Percentiles rank a stretch among this genome's conserved stretches.
Evolutionary conservation across 129 eudicot genomes (phyloP).

Genomic region (Deinandra increscens): DNA sequence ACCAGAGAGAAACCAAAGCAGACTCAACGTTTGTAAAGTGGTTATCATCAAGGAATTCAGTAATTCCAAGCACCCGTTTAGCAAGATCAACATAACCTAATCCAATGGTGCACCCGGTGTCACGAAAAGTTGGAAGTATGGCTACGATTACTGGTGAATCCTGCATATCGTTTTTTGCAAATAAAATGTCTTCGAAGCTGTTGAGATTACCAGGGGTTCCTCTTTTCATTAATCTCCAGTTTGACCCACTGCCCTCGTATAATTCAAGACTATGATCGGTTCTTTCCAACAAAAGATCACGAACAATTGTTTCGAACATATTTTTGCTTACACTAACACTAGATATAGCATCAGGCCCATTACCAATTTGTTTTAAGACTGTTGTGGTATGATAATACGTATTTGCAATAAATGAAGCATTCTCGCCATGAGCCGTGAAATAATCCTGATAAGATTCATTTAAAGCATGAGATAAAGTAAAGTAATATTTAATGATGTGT

Average conservation of each 20-base stretch:
- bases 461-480: neutral
- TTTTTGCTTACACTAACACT: slow-evolving; percentile 82
- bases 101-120: slow-evolving; percentile 74
- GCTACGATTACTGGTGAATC: slow-evolving; percentile 82
- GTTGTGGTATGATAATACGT: slow-evolving; percentile 90
- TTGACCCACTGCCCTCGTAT: slow-evolving; percentile 90
- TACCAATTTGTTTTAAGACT: slow-evolving; percentile 80
- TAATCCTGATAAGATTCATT: slow-evolving; percentile 57
- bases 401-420: slow-evolving; percentile 83
- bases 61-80: slow-evolving; percentile 75
- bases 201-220: slow-evolving; percentile 96
- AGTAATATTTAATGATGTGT: neutral
- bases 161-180: slow-evolving; percentile 96
- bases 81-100: slow-evolving; percentile 67
- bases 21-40: slow-evolving; percentile 89
- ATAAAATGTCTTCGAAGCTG: slow-evolving; percentile 83
- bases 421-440: slow-evolving; percentile 85
- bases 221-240: slow-evolving; percentile 74
- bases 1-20: slow-evolving; percentile 86
- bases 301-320: slow-evolving; percentile 86
- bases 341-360: slow-evolving; percentile 69
- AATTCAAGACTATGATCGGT: slow-evolving; percentile 84
- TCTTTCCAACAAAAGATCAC: slow-evolving; percentile 91
- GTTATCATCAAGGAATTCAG: slow-evolving; percentile 89
- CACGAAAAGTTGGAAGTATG: slow-evolving; percentile 53